Percentiles rank a stretch among this genome's conserved stretches.
Conservation (phyloP, 345 rosid species). For the Ailanthus altissimus region DNA sequence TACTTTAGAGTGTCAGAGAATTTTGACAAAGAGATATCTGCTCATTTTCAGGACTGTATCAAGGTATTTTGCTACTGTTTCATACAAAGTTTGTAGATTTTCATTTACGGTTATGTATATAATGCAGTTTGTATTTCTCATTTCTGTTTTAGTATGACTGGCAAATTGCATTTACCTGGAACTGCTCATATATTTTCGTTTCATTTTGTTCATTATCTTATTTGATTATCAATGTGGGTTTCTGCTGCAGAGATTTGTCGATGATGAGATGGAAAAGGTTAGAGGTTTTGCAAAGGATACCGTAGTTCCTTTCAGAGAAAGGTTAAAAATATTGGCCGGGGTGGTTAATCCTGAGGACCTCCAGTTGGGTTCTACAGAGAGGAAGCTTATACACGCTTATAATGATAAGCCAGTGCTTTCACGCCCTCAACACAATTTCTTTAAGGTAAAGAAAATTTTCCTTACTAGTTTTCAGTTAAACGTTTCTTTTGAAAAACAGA, state of each 20-base stretch:
- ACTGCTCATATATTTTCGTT: background rate
- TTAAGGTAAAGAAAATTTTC: slow-evolving; percentile 38
- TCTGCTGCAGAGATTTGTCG: slow-evolving; percentile 56
- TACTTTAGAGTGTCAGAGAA: slow-evolving; percentile 62
- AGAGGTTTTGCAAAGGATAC: slow-evolving; percentile 65
- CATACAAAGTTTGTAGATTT: background rate
- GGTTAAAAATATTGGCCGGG: slow-evolving; percentile 73
- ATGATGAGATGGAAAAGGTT: slow-evolving; percentile 70
- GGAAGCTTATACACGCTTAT: slow-evolving; percentile 71
- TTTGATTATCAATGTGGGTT: slow-evolving; percentile 15
- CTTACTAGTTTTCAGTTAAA: background rate
- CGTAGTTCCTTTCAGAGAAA: slow-evolving; percentile 69
- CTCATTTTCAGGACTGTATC: slow-evolving; percentile 67
- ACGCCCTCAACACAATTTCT: slow-evolving; percentile 83
- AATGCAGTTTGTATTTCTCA: background rate
- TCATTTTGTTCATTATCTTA: background rate
- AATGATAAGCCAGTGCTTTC: slow-evolving; percentile 80
- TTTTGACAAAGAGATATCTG: slow-evolving; percentile 53
- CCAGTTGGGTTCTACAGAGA: slow-evolving; percentile 63
- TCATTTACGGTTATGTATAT: background rate
- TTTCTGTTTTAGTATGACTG: background rate
- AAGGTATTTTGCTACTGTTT: slow-evolving; percentile 39
- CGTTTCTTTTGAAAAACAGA: background rate
- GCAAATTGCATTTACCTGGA: background rate
- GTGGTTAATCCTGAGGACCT: slow-evolving; percentile 77